Evolutionary conservation across 768 basidiomycete species (phyloP).

Genomic region (Suillus fuscotomentosus): DNA sequence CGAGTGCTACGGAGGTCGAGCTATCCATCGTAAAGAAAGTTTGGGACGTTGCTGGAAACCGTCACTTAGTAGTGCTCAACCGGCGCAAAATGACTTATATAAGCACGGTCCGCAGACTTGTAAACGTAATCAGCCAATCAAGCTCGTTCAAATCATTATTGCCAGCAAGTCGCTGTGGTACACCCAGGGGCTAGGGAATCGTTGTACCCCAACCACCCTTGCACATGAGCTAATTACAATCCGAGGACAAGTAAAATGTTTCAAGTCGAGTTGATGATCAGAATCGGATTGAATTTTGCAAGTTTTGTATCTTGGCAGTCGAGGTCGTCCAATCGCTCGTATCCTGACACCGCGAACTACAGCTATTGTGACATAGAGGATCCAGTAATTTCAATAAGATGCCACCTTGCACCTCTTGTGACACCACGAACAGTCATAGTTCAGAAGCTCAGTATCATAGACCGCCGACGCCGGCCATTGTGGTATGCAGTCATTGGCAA

Average conservation of each 20-base stretch:
- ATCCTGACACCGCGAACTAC: no score
- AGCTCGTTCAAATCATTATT: not conserved
- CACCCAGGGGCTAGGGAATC: not conserved
- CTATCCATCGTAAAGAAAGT: slow-evolving; percentile 32
- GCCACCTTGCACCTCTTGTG: not conserved
- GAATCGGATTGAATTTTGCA: no score
- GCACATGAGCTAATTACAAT: no score
- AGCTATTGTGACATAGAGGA: no score
- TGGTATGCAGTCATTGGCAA: slow-evolving; percentile 70
- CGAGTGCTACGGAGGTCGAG: slow-evolving; percentile 33
- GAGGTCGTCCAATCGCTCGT: no score
- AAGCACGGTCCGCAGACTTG: not conserved
- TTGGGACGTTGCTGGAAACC: not conserved
- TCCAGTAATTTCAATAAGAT: not conserved
- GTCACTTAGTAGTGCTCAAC: not conserved
- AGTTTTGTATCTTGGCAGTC: no score
- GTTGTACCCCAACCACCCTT: not conserved
- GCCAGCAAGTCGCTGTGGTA: not conserved
- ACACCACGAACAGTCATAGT: slow-evolving; percentile 31
- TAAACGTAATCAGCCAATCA: not conserved
- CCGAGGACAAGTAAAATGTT: no score
- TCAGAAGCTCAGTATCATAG: slow-evolving; percentile 37
- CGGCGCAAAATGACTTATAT: not conserved
- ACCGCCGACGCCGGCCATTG: slow-evolving; percentile 64
- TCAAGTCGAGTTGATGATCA: no score